Conservation (phyloP, 1,284 basidiomycete species). For the Rugosomyces carneus region DNA sequence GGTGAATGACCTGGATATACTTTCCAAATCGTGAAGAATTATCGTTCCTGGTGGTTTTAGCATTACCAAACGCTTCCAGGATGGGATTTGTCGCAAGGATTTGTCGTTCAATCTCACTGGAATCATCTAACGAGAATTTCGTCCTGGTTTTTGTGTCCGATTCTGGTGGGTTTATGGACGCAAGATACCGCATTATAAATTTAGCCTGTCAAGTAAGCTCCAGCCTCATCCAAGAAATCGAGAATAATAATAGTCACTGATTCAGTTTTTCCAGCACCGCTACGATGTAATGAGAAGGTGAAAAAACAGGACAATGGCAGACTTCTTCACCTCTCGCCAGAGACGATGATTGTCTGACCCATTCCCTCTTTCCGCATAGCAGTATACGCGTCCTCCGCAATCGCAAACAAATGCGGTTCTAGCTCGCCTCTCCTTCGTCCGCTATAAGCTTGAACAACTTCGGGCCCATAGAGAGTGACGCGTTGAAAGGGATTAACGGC, state of each 20-base stretch:
- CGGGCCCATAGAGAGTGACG: slow-evolving; percentile 88
- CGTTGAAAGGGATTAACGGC: slow-evolving; percentile 98
- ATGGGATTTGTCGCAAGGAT: slow-evolving; percentile 99
- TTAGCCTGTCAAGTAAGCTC: slow-evolving; percentile 61
- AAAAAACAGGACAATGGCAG: not conserved
- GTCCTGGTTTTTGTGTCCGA: slow-evolving; percentile 55
- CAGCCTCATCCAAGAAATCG: slow-evolving; percentile 2
- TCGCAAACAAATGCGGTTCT: slow-evolving; percentile 97
- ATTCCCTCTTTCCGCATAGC: slow-evolving; percentile 93
- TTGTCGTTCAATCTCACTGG: slow-evolving; percentile 93
- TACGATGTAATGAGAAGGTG: slow-evolving; percentile 25
- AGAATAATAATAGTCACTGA: slow-evolving; percentile 50
- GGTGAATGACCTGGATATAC: slow-evolving; percentile 84
- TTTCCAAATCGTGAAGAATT: slow-evolving; percentile 99
- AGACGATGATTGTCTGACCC: slow-evolving; percentile 99
- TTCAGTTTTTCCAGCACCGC: slow-evolving; percentile 99
- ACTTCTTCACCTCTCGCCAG: slow-evolving; percentile 80
- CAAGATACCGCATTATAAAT: slow-evolving; percentile 99
- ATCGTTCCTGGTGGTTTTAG: slow-evolving; percentile 98
- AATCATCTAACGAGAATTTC: slow-evolving; percentile 72
- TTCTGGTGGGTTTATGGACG: slow-evolving; percentile 90
- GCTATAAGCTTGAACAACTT: slow-evolving; percentile 97
- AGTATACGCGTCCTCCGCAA: slow-evolving; percentile 98
- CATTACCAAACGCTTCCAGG: slow-evolving; percentile 98
- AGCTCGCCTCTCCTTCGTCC: slow-evolving; percentile 90